Conservation (phyloP, 208 protist species). For the Acanthamoeba triangularis region DNA sequence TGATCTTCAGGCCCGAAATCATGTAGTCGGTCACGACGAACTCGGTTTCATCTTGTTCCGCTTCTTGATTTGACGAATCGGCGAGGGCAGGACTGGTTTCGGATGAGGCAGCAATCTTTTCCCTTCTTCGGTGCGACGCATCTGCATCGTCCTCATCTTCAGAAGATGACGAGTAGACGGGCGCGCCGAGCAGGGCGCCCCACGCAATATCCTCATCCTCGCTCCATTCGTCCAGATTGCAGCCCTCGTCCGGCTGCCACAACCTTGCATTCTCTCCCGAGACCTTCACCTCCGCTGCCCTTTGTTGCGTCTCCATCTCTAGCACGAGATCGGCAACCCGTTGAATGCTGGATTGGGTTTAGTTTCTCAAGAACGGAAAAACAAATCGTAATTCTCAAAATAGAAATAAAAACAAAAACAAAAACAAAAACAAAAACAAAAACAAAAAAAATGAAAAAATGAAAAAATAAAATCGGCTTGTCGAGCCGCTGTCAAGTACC, state of each 20-base stretch:
- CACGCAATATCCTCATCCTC: slow-evolving; percentile 9
- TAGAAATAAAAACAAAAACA: no score
- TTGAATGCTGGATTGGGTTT: no score
- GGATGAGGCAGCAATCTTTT: no score
- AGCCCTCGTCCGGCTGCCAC: slow-evolving; percentile 44
- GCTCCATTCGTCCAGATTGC: slow-evolving; percentile 15
- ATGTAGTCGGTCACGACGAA: slow-evolving; percentile 34
- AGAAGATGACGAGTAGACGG: slow-evolving; percentile 21
- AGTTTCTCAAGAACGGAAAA: no score
- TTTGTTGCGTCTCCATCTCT: neutral
- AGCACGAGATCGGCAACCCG: no score
- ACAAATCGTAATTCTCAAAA: no score
- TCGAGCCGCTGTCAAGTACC: no score
- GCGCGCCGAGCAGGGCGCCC: slow-evolving; percentile 14
- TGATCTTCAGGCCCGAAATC: slow-evolving; percentile 29
- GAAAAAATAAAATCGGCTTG: no score
- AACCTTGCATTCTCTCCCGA: neutral
- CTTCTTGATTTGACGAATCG: neutral
- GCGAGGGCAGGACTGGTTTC: neutral
- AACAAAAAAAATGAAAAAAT: no score
- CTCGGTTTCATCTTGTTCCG: slow-evolving; percentile 16
- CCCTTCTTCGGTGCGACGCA: neutral
- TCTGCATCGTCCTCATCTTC: neutral
- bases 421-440: no score
- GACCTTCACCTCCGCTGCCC: no score